phyloP scores from a whole-genome alignment of 176 grass and related monocot genomes.

The Calamus simplicifolius region DNA sequence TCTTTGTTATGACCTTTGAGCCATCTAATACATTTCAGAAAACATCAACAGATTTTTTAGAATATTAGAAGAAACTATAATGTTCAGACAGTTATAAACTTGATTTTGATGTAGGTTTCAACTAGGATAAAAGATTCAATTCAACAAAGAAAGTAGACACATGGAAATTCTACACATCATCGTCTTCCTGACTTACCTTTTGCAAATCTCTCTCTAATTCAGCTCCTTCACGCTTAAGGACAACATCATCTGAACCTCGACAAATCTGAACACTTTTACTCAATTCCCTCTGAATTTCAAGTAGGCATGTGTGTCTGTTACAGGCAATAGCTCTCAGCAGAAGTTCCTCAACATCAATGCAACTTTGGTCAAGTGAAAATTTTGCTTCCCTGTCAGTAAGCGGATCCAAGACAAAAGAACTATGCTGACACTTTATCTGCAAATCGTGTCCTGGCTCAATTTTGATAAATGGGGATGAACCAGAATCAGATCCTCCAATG shows the following conservation, averaged over 20 bases:
- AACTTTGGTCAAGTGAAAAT: conserved; percentile 68
- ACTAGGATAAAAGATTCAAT: too few species aligned
- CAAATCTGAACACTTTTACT: conserved; percentile 87
- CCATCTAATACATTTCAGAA: too few species aligned
- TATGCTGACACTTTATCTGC: conserved; percentile 77
- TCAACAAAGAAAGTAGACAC: too few species aligned
- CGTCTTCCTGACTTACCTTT: conserved; percentile 36
- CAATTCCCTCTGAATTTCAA: conserved; percentile 86
- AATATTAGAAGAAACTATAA: too few species aligned
- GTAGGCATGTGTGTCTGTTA: conserved; percentile 80
- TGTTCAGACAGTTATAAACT: too few species aligned
- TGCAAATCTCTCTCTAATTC: conserved; percentile 18
- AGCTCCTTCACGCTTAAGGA: conserved; percentile 48
- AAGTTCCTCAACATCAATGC: conserved; percentile 84
- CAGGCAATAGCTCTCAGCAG: conserved; percentile 80
- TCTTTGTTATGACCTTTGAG: too few species aligned
- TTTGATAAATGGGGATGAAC: conserved; percentile 78
- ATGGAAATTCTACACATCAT: too few species aligned
- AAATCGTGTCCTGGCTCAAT: conserved; percentile 66
- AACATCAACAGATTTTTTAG: too few species aligned
- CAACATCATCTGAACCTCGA: conserved; percentile 54
- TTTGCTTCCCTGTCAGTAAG: conserved; percentile 84
- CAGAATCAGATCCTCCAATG: conserved; percentile 37
- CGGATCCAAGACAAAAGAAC: conserved; percentile 88
- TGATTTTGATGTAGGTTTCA: too few species aligned